phyloP scores from a whole-genome alignment of 441 rosid species.

The Aleurites moluccanus region DNA sequence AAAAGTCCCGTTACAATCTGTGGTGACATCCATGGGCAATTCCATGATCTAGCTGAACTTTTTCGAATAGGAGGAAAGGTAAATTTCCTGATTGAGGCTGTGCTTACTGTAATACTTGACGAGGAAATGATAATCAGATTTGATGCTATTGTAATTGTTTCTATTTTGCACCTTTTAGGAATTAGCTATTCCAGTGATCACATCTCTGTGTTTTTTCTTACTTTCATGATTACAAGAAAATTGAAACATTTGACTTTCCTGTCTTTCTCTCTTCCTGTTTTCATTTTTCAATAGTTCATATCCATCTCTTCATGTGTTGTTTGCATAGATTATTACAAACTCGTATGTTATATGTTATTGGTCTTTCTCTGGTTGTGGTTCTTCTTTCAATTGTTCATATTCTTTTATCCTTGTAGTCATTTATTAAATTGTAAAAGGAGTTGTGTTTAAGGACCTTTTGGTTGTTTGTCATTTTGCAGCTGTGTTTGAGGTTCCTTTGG shows the following conservation, averaged over 20 bases:
- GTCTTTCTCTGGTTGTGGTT: background rate
- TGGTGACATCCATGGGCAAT: conserved; percentile 93
- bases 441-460: background rate
- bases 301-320: too few relatives aligned
- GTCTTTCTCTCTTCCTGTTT: background rate
- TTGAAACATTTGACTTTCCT: background rate
- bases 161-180: background rate
- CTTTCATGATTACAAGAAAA: background rate
- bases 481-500: too few relatives aligned
- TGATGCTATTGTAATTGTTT: background rate
- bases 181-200: too few relatives aligned
- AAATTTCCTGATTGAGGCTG: conserved; percentile 17
- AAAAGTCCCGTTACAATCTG: too few relatives aligned
- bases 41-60: conserved; percentile 96
- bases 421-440: background rate
- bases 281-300: too few relatives aligned
- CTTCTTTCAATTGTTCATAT: background rate
- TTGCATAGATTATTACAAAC: background rate
- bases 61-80: conserved; percentile 96
- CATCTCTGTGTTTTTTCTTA: too few relatives aligned
- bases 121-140: background rate
- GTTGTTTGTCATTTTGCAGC: too few relatives aligned
- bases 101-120: background rate
- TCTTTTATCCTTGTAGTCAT: background rate
- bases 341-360: background rate